These are phyloP conservation scores for Mytilinidion resinicola DNA, from an alignment of 495 filamentous ascomycete species.

Conservation along the genomic window DNA sequence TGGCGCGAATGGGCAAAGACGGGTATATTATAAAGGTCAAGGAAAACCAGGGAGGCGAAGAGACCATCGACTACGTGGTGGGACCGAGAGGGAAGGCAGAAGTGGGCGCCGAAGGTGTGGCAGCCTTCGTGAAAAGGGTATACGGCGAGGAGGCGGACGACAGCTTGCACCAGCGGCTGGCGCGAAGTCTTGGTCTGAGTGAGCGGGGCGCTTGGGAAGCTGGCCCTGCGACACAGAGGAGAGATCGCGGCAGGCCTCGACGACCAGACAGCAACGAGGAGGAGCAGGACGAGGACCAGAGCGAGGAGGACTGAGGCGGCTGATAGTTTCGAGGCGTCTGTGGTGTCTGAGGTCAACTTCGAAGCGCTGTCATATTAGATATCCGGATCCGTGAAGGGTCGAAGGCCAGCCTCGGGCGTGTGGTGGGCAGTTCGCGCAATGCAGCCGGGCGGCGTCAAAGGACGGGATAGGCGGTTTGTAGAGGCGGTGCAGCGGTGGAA, in stretches of 20 bases:
- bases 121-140: constrained; percentile 59
- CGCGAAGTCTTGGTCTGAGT: constrained; percentile 31
- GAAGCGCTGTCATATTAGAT: too few species aligned
- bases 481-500: too few species aligned
- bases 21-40: constrained; percentile 73
- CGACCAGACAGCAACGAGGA: constrained; percentile 1
- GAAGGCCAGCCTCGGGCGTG: too few species aligned
- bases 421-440: too few species aligned
- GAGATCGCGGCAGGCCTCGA: constrained; percentile 4
- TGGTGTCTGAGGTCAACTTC: not conserved
- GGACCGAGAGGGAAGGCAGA: constrained; percentile 83
- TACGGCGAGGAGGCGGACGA: constrained; percentile 35
- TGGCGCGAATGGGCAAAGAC: constrained; percentile 70
- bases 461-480: too few species aligned
- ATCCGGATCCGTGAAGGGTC: too few species aligned
- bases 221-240: not conserved
- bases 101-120: constrained; percentile 65
- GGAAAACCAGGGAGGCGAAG: constrained; percentile 44
- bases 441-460: too few species aligned
- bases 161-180: constrained; percentile 35
- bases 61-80: constrained; percentile 67
- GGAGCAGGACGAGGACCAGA: not conserved
- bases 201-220: constrained; percentile 15
- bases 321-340: not conserved
- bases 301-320: constrained; percentile 5